Conservation (phyloP, 352 stramenopile genomes). For the Globisporangium carolinianum region DNA sequence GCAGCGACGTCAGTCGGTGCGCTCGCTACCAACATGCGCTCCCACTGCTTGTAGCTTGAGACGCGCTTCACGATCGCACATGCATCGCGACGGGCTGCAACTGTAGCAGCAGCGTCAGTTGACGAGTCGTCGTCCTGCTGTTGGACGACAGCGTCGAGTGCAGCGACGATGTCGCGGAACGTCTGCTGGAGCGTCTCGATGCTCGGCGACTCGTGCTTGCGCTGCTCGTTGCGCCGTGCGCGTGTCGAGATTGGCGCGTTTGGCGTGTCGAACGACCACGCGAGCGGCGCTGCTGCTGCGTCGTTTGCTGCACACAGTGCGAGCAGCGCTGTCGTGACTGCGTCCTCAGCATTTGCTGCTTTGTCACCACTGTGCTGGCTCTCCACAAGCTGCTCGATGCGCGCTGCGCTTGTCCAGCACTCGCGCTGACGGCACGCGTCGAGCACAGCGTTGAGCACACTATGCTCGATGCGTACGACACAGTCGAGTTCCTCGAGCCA, state of each 20-base stretch:
- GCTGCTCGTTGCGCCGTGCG: conserved; percentile 7
- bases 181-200: neutral
- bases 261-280: conserved; percentile 7
- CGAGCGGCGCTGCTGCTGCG: conserved; percentile 2
- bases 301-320: conserved; percentile 5
- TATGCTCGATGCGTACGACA: neutral
- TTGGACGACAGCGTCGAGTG: neutral
- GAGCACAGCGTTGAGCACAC: conserved; percentile 30
- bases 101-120: no score
- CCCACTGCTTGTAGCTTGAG: conserved; percentile 11
- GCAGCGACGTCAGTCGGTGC: conserved; percentile 5
- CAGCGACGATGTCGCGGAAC: neutral
- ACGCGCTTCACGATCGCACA: conserved; percentile 2
- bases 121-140: neutral
- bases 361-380: conserved; percentile 1
- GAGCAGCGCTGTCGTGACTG: neutral
- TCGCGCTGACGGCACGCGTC: conserved; percentile 37
- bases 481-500: conserved; percentile 17
- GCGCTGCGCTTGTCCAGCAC: conserved; percentile 31
- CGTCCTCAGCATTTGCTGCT: neutral
- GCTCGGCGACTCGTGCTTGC: conserved; percentile 9
- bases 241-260: conserved; percentile 8
- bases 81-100: neutral
- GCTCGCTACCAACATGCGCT: conserved; percentile 6
- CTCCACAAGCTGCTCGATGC: neutral